A percentile compares a stretch with the other conserved stretches of the same genome.
Evolutionary conservation across 352 stramenopile species (phyloP).

Genomic region (Poterioochromonas sp.): DNA sequence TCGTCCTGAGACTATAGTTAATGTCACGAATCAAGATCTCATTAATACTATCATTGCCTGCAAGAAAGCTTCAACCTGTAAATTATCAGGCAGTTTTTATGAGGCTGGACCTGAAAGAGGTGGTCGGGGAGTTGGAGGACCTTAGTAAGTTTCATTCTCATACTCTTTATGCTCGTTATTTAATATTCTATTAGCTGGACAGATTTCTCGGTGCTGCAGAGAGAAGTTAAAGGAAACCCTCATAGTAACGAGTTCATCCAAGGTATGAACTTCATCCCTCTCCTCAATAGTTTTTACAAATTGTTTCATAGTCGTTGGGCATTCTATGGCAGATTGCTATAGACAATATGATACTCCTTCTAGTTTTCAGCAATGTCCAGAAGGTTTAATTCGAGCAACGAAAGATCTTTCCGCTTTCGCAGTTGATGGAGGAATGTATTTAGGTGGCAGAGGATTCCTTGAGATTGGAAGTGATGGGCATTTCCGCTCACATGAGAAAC

Average conservation of each 20-base stretch:
- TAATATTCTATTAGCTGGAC: not conserved
- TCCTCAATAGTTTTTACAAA: not conserved
- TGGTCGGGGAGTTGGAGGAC: conserved; percentile 42
- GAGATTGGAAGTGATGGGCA: not conserved
- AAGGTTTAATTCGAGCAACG: not conserved
- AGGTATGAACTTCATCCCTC: not conserved
- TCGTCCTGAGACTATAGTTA: not conserved
- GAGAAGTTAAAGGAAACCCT: not conserved
- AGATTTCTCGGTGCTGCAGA: not conserved
- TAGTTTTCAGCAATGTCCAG: not conserved
- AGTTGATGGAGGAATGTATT: conserved; percentile 19
- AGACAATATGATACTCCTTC: not conserved
- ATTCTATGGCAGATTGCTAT: conserved; percentile 7
- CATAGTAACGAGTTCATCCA: not conserved
- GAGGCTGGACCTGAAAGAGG: conserved; percentile 3
- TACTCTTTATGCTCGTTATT: not conserved
- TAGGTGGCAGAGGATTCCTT: not conserved
- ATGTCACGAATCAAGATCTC: not conserved
- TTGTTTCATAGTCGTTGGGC: not conserved
- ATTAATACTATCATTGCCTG: not conserved
- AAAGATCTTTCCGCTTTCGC: not conserved
- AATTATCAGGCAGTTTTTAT: not conserved
- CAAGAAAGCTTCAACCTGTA: not conserved
- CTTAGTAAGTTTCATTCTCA: conserved; percentile 33
- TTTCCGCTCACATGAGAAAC: not conserved